Percentiles rank a stretch among this genome's conserved stretches.
Evolutionary conservation across 768 basidiomycete species (phyloP).

Genomic region (Mycena haematopus): DNA sequence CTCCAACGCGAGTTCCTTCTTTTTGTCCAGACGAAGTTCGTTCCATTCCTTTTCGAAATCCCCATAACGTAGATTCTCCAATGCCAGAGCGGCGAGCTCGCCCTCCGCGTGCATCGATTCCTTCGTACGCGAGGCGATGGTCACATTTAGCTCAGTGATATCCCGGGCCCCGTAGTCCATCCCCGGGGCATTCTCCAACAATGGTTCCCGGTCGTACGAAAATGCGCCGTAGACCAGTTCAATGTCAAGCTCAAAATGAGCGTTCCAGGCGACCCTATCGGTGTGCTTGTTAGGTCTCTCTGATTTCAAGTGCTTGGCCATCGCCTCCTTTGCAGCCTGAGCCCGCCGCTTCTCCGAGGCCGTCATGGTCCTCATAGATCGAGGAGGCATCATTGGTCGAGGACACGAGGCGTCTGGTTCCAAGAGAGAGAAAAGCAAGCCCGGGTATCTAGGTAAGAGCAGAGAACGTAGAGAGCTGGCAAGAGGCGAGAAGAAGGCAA

Average conservation of each 20-base stretch:
- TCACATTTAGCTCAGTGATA: background rate
- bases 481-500: too few species aligned
- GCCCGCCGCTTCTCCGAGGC: too few species aligned
- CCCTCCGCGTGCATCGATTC: slow-evolving; percentile 1
- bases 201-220: background rate
- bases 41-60: slow-evolving; percentile 13
- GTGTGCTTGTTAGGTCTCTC: slow-evolving; percentile 14
- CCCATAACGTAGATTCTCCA: background rate
- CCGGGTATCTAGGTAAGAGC: too few species aligned
- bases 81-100: background rate
- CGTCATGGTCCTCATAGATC: too few species aligned
- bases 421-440: too few species aligned
- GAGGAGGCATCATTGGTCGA: too few species aligned
- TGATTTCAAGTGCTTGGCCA: background rate
- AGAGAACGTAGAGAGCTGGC: too few species aligned
- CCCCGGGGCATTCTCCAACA: background rate
- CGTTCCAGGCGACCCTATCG: slow-evolving; percentile 11
- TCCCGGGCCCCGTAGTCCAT: background rate
- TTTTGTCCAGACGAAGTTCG: background rate
- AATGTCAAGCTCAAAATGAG: slow-evolving; percentile 1
- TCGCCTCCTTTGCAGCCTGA: too few species aligned
- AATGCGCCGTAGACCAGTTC: background rate
- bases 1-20: slow-evolving; percentile 12
- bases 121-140: background rate
- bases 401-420: too few species aligned